Evolutionary conservation across 83 land plant genomes (phyloP).

Genomic region (Picea abies): DNA sequence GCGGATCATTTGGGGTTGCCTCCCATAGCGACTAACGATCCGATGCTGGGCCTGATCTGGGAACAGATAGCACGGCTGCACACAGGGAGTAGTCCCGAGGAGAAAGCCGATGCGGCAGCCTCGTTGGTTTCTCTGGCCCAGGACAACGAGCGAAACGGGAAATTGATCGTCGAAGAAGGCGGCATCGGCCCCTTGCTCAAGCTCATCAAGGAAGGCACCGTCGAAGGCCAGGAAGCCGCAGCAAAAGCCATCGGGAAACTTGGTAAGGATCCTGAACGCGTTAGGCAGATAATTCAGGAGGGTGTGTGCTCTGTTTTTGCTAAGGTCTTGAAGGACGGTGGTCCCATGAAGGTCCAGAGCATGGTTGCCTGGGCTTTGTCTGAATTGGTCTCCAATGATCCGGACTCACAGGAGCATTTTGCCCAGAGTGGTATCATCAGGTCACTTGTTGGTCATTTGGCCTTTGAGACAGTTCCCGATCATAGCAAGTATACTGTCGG

Average conservation of each 20-base stretch:
- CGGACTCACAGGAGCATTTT: slow-evolving; percentile 40
- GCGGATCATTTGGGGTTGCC: slow-evolving; percentile 49
- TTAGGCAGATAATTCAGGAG: slow-evolving; percentile 42
- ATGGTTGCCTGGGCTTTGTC: slow-evolving; percentile 61
- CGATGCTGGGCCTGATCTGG: slow-evolving; percentile 73
- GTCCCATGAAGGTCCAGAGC: slow-evolving; percentile 72
- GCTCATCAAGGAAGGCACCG: slow-evolving; percentile 43
- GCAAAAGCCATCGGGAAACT: slow-evolving; percentile 67
- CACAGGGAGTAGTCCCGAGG: slow-evolving; percentile 47
- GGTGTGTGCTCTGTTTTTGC: slow-evolving; percentile 58
- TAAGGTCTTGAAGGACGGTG: slow-evolving; percentile 63
- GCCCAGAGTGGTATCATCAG: slow-evolving; percentile 45
- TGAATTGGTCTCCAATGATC: slow-evolving; percentile 22
- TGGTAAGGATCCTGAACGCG: slow-evolving; percentile 63
- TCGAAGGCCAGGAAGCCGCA: slow-evolving; percentile 63
- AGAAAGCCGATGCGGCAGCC: slow-evolving; percentile 63
- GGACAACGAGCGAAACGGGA: slow-evolving; percentile 73
- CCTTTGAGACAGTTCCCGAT: slow-evolving; percentile 55
- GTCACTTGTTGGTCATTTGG: slow-evolving; percentile 53
- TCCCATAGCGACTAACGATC: slow-evolving; percentile 84
- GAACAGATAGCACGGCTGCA: slow-evolving; percentile 51
- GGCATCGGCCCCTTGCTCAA: slow-evolving; percentile 63
- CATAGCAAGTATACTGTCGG: slow-evolving; percentile 44
- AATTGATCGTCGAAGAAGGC: slow-evolving; percentile 82
- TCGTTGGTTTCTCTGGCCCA: slow-evolving; percentile 57